These are phyloP conservation scores for Tetrapisispora nanseiensis DNA, from an alignment of 805 yeast genomes.

Conservation along the genomic window DNA sequence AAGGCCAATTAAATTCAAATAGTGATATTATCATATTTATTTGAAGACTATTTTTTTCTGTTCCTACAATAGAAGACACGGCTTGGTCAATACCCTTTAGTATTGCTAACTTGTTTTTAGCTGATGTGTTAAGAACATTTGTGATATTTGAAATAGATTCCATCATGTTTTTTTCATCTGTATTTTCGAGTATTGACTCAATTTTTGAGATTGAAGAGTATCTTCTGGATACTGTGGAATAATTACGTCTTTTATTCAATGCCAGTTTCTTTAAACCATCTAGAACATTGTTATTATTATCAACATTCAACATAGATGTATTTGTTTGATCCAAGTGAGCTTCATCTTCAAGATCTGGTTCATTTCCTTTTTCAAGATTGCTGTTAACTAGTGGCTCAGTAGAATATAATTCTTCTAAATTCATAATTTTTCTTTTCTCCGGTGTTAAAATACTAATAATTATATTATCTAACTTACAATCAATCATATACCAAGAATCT, in stretches of 20 bases:
- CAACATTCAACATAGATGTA: neutral
- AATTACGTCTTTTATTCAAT: slow-evolving; percentile 18
- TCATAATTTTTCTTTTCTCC: slow-evolving; percentile 55
- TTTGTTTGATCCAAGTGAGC: neutral
- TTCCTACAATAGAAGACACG: neutral
- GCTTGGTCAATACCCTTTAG: neutral
- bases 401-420: slow-evolving; percentile 64
- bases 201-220: neutral
- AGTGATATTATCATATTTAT: slow-evolving; percentile 9
- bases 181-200: neutral
- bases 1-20: slow-evolving; percentile 21
- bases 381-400: slow-evolving; percentile 29
- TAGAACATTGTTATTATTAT: slow-evolving; percentile 20
- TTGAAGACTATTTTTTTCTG: neutral
- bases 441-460: slow-evolving; percentile 65
- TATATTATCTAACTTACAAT: slow-evolving; percentile 52
- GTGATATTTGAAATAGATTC: neutral
- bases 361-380: neutral
- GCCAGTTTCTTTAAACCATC: slow-evolving; percentile 23
- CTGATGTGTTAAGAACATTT: neutral
- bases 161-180: neutral
- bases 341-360: neutral
- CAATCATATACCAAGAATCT: slow-evolving; percentile 79
- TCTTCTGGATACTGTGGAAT: slow-evolving; percentile 12
- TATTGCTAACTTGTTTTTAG: neutral